These are phyloP conservation scores for Fusarium temperatum DNA, from an alignment of 2,329 filamentous ascomycete genomes.

Conservation along the genomic window DNA sequence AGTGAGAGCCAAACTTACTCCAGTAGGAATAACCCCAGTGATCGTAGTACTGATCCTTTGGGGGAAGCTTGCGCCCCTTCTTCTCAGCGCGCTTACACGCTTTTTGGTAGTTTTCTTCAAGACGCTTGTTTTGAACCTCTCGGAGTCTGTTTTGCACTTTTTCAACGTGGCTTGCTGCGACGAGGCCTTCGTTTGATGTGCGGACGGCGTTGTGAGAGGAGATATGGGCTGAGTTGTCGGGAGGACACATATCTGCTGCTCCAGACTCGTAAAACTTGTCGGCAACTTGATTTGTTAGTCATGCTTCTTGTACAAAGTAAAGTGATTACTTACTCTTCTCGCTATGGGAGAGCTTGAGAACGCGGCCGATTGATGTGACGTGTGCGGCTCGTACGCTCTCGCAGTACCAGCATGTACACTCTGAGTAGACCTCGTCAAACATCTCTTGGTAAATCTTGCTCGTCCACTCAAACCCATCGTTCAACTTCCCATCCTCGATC, in stretches of 20 bases:
- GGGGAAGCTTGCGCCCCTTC: slow-evolving; percentile 59
- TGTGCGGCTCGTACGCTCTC: slow-evolving; percentile 63
- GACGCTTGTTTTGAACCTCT: slow-evolving; percentile 39
- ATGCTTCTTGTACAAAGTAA: accelerated
- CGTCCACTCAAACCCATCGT: slow-evolving; percentile 76
- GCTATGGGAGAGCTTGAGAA: slow-evolving; percentile 57
- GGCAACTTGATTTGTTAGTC: slow-evolving; percentile 27
- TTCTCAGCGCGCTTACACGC: slow-evolving; percentile 60
- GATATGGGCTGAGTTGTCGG: slow-evolving; percentile 72
- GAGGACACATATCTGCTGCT: slow-evolving; percentile 58
- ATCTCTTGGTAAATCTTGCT: slow-evolving; percentile 72
- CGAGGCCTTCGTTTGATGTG: background rate
- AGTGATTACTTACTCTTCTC: slow-evolving; percentile 49
- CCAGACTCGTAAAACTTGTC: slow-evolving; percentile 61
- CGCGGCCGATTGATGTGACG: slow-evolving; percentile 55
- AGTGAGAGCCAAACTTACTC: slow-evolving; percentile 34
- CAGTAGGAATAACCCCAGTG: slow-evolving; percentile 65
- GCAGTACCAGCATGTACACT: slow-evolving; percentile 87
- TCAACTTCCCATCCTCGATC: slow-evolving; percentile 73
- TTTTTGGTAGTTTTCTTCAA: slow-evolving; percentile 66
- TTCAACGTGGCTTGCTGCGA: slow-evolving; percentile 2
- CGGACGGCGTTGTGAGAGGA: slow-evolving; percentile 75
- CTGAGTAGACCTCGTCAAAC: slow-evolving; percentile 74
- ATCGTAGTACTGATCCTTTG: slow-evolving; percentile 58
- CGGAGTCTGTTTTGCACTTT: slow-evolving; percentile 22